phyloP scores from a whole-genome alignment of 441 rosid genomes.

The Jatropha multifida region DNA sequence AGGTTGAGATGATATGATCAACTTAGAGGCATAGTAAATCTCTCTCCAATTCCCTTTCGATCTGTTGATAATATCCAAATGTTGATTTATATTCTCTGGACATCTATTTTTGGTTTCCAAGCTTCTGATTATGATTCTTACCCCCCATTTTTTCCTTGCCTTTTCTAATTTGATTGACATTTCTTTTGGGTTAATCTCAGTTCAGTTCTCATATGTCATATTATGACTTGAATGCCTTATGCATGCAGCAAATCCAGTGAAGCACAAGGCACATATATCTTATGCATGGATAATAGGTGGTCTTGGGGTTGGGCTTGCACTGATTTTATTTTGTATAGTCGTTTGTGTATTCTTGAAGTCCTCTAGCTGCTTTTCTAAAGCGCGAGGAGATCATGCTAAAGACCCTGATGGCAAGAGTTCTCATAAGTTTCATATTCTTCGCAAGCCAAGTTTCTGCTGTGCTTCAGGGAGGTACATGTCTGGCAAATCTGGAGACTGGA shows the following conservation, averaged over 20 bases:
- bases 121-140: neutral
- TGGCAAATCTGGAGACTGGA: constrained; percentile 68
- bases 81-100: neutral
- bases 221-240: constrained; percentile 16
- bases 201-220: constrained; percentile 8
- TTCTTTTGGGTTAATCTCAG: neutral
- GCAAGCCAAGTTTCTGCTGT: constrained; percentile 84
- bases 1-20: neutral
- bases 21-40: neutral
- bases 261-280: constrained; percentile 57
- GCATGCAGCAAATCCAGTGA: constrained; percentile 52
- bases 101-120: neutral
- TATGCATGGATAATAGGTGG: constrained; percentile 89
- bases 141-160: neutral
- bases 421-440: constrained; percentile 82
- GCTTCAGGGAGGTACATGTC: constrained; percentile 83
- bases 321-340: constrained; percentile 48
- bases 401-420: constrained; percentile 47
- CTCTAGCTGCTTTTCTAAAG: constrained; percentile 47
- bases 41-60: neutral
- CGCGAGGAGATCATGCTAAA: constrained; percentile 37
- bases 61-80: neutral
- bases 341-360: constrained; percentile 62
- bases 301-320: constrained; percentile 60
- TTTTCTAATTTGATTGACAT: neutral